Base-by-base conservation (phyloP, 192 early-diverging fungal genomes). In the Entomortierella beljakovae region DNA sequence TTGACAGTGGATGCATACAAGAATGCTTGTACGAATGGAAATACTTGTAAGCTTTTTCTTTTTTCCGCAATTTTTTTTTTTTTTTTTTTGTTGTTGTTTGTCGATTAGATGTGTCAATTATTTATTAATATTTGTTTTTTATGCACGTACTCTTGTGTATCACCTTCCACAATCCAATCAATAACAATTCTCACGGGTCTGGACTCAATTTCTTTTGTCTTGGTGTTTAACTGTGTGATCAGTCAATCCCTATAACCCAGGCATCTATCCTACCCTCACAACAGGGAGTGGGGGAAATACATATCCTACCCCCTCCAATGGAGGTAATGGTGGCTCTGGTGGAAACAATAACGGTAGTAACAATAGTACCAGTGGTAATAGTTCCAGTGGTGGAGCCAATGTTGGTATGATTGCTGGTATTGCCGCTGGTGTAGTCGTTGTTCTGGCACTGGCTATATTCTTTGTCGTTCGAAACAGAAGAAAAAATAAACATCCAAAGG, bases 381-480 rank as follows among this genome's bases (percentile, higher is more conserved):
- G n/a, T n/a, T n/a, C n/a, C n/a, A 16, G 43, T 20, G 43, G 43
- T 16, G 37, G 51, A 2, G 64, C 54, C 55, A 68, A 77, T 11
- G 62, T 60, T 9, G 73, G 60, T 20, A 26, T 77, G 26, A 68
- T 68, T 25, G 61, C 55, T 33, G 73, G 73, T 46, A 77, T 77
- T 31, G 73, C 54, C 28, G 52, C 37, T 20, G 73, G 57, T 26
- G 61, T 64, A 6, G 73, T 37, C 5, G 42, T 77, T 1, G 40
- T 77, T 51, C 22, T 69, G 23, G 46, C 20, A 25, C 26, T 57
- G 7, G 73, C 42, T n/a, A 25, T 67, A 20, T 59, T 77, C 61
- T 69, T 77, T 26, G 61, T 40, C 46, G n/a, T 22, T 20, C 65
- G 73, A 20, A 64, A 18, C 53, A 68, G 54, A 33, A 62, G 54